Evolutionary conservation across 495 filamentous ascomycete genomes (phyloP), one percentile per base, ranked within the genome.

Genomic region (Cercophora scortea): DNA sequence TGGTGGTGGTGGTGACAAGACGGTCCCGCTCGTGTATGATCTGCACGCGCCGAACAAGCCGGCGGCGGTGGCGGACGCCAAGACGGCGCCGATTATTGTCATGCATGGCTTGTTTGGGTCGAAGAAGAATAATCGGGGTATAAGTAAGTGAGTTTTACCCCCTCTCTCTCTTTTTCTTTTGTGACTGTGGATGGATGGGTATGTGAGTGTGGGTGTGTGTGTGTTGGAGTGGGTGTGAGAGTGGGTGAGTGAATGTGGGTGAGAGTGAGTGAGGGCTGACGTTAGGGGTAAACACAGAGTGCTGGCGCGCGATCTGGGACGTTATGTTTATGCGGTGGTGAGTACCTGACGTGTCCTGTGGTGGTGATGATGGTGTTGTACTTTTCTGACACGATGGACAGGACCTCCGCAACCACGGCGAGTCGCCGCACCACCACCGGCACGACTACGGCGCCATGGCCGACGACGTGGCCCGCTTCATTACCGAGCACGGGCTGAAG

Each of bases 71-170:
- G 47, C 60, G 0, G 64, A 73, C 15, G 58, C 44, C 42, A 62
- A 71, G 55, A 77, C 78, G 43, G 66, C 79, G 42, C 89, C 93
- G 1, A 86, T 98, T 52, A 69, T 98, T 57, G 81, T 98, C 55
- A 79, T 97, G 68, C 93, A 98, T 67, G 93, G 93, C 4, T 76
- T 98, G 13, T 97, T 98, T 64, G 93, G 93, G 18, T 95, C 89
- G 40, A 96, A 95, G 71, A 88, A 88, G 75, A 98, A 98, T 61
- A 93, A 97, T 63, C 73, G 92, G 69, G 90, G 80, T 68, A 93
- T 98, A 56, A 94, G 92, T 83, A 95, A 90, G 93, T 96, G 80
- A 76, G 89, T 72, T 4, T 16, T 12, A 25, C 32, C 45, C 40
- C 41, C 34, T n/a, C n/a, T 36, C 10, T 5, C 36, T 16, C 25